A percentile compares a stretch with the other conserved stretches of the same genome.
phyloP scores from a whole-genome alignment of 129 eudicot species.

The Calendula officinalis region DNA sequence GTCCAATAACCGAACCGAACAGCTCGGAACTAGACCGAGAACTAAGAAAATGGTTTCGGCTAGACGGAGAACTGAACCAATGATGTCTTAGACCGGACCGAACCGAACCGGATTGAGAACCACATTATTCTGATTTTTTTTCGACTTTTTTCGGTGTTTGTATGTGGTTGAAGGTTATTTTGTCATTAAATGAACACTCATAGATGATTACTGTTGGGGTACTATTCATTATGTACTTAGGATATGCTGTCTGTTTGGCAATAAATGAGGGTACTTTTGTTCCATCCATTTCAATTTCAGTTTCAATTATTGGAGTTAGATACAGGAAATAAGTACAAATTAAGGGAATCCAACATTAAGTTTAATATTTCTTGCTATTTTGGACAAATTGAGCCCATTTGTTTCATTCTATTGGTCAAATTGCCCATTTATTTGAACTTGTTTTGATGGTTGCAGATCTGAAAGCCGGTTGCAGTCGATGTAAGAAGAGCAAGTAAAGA shows the following conservation, averaged over 20 bases:
- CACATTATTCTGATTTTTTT: neutral
- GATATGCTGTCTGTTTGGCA: conserved; percentile 13
- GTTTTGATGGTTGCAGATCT: conserved; percentile 39
- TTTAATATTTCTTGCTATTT: too few species aligned
- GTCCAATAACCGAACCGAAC: too few species aligned
- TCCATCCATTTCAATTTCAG: neutral
- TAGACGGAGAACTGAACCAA: too few species aligned
- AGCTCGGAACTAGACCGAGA: too few species aligned
- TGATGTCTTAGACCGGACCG: too few species aligned
- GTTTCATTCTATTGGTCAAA: too few species aligned
- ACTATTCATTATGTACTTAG: conserved; percentile 12
- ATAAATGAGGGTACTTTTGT: conserved; percentile 2
- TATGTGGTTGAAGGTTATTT: neutral
- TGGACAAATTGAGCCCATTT: neutral
- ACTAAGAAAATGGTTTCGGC: too few species aligned
- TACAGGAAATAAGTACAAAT: neutral
- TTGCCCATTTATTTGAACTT: neutral
- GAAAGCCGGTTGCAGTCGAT: conserved; percentile 17
- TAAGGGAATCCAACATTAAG: too few species aligned
- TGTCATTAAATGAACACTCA: neutral
- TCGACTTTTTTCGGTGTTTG: neutral
- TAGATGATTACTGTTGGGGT: neutral
- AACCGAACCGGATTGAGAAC: too few species aligned
- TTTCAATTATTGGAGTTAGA: conserved; percentile 20
- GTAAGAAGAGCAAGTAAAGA: conserved; percentile 17